Evolutionary conservation across 1,284 basidiomycete genomes (phyloP), one percentile per base, ranked within the genome.

Genomic region (Rhodotorula sp.): DNA sequence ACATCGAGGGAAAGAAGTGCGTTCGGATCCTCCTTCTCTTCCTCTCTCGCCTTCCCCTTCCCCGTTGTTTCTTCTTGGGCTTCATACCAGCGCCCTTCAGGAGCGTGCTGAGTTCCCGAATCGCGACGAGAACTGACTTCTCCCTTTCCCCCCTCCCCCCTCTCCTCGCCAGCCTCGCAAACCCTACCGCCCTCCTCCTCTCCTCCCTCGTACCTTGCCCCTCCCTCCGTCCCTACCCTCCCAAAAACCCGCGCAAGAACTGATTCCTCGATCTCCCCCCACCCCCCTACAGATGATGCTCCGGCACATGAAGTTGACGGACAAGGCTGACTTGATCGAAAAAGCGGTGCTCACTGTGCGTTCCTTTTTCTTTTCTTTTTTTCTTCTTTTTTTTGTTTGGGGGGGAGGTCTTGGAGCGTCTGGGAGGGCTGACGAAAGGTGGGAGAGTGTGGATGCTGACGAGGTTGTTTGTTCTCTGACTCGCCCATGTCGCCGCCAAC

Each of bases 201-300:
- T 94, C 92, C 71, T 94, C 92, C 66, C 84, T 97, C 77, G 48
- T 26, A 97, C 34, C 5, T 34, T n/a, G n/a, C 34, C 34, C 98
- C 94, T 97, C 96, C 92, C 81, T 96, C 22, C n/a, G n/a, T n/a
- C 24, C n/a, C 24, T 4, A 22, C 48, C 15, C 24, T 50, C 48
- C 8, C 24, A n/a, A n/a, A 26, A 2, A 48, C 47, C 24, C 8
- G 20, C 20, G n/a, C 20, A 50, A 9, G n/a, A 50, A 24, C 22
- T 26, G n/a, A 50, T 24, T 26, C n/a, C 48, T 24, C 48, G 48
- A 50, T 18, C n/a, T n/a, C n/a, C n/a, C n/a, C n/a, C n/a, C n/a
- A n/a, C n/a, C 79, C 92, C 92, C 82, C 93, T 96, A 85, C 40
- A 44, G 40, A 98, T 98, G 95, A 98, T 97, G 93, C 81, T 96